These are phyloP conservation scores for Sphagnurus paluster DNA, from an alignment of 1,284 basidiomycete species.

Conservation along the genomic window DNA sequence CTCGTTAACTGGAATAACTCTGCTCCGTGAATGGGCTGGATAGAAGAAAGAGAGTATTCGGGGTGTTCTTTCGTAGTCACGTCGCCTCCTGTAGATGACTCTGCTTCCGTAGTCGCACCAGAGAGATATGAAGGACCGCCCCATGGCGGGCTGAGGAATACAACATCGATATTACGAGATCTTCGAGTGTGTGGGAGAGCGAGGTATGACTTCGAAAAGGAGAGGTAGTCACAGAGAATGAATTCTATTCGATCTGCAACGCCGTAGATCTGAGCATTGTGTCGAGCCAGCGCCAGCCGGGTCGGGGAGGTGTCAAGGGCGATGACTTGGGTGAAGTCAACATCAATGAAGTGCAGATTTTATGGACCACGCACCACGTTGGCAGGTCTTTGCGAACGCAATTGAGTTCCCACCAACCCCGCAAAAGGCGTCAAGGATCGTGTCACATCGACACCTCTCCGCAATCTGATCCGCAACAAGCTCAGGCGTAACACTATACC, in stretches of 20 bases:
- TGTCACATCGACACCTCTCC: conserved; percentile 83
- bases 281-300: conserved; percentile 83
- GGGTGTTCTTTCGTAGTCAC: conserved; percentile 39
- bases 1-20: conserved; percentile 79
- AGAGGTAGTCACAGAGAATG: conserved; percentile 83
- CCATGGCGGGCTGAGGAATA: conserved; percentile 95
- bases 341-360: conserved; percentile 1
- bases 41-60: conserved; percentile 68
- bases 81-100: conserved; percentile 1
- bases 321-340: conserved; percentile 52
- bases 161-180: conserved; percentile 25
- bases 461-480: conserved; percentile 90
- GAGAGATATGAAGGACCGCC: conserved; percentile 78
- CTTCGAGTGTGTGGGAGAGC: conserved; percentile 27
- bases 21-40: conserved; percentile 80
- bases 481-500: conserved; percentile 98
- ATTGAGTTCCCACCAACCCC: conserved; percentile 98
- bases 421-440: conserved; percentile 91
- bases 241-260: conserved; percentile 95
- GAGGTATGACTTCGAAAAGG: conserved; percentile 69
- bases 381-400: conserved; percentile 94
- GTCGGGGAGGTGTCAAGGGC: conserved; percentile 87
- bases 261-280: conserved; percentile 92
- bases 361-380: conserved; percentile 69
- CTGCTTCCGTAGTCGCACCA: conserved; percentile 19